Percentiles rank a stretch among this genome's conserved stretches.
phyloP scores from a whole-genome alignment of 495 filamentous ascomycete species.

The Lophium mytilinum region DNA sequence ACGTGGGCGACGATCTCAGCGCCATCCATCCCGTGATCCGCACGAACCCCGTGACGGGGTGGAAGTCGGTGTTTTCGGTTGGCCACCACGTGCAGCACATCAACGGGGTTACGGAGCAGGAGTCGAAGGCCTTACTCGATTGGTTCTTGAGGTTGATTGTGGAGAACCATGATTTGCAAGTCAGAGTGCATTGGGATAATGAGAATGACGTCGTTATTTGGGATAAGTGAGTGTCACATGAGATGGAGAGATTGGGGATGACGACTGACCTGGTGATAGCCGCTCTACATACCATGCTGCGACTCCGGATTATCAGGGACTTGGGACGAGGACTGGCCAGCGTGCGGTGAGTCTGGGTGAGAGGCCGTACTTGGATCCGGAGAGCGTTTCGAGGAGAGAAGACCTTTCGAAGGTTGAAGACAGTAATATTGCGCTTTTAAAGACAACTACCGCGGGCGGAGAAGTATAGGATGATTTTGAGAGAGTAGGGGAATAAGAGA shows the following conservation, averaged over 20 bases:
- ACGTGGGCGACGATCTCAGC: slow-evolving; percentile 51
- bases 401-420: not conserved
- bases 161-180: slow-evolving; percentile 73
- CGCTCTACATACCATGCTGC: slow-evolving; percentile 59
- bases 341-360: slow-evolving; percentile 57
- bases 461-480: no score
- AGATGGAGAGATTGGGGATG: no score
- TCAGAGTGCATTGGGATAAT: slow-evolving; percentile 45
- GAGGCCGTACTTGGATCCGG: slow-evolving; percentile 51
- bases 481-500: no score
- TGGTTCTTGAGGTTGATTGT: slow-evolving; percentile 54
- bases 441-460: no score
- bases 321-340: slow-evolving; percentile 52
- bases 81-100: slow-evolving; percentile 53
- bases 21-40: slow-evolving; percentile 64
- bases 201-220: slow-evolving; percentile 11
- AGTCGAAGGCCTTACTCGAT: slow-evolving; percentile 50
- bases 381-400: not conserved
- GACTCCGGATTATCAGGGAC: slow-evolving; percentile 51
- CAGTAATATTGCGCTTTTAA: no score
- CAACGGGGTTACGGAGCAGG: slow-evolving; percentile 55
- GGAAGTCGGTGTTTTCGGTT: slow-evolving; percentile 60
- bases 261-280: not conserved
- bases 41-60: slow-evolving; percentile 74
- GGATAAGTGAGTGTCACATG: no score